Evolutionary conservation across 768 basidiomycete genomes (phyloP).

Genomic region (Kwoniella bestiolae): DNA sequence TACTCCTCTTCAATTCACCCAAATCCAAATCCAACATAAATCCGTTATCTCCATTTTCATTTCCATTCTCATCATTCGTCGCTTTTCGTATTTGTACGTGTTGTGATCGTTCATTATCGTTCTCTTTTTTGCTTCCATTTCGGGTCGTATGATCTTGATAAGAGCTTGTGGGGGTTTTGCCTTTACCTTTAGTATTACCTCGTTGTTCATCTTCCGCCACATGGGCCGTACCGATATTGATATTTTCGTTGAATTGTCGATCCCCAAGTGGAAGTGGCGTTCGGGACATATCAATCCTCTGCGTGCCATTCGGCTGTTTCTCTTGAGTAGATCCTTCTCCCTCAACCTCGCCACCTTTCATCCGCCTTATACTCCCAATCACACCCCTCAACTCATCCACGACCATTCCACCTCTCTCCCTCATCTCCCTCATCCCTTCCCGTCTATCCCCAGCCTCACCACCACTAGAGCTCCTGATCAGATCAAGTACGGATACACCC

Average conservation of each 20-base stretch:
- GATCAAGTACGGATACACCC: conserved; percentile 29
- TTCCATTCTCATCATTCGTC: background rate
- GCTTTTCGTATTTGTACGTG: background rate
- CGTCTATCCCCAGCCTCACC: background rate
- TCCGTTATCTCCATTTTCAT: background rate
- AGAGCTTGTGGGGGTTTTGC: too few species aligned
- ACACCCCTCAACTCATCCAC: conserved; percentile 24
- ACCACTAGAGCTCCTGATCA: conserved; percentile 3
- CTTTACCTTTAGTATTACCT: too few species aligned
- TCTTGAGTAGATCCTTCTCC: too few species aligned
- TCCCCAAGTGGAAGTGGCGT: background rate
- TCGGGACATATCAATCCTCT: too few species aligned
- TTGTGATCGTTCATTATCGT: background rate
- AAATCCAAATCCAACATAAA: conserved; percentile 10
- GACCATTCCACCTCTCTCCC: conserved; percentile 12
- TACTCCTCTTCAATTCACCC: conserved; percentile 16
- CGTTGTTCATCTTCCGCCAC: too few species aligned
- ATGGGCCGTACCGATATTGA: too few species aligned
- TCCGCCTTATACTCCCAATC: conserved; percentile 19
- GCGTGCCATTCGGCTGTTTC: too few species aligned
- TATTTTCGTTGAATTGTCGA: background rate
- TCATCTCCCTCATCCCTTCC: conserved; percentile 7
- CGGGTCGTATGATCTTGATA: too few species aligned
- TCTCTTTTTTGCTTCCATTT: background rate
- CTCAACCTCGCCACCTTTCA: conserved; percentile 12